Evolutionary conservation across 2,329 filamentous ascomycete genomes (phyloP).

Genomic region (Oidium heveae): DNA sequence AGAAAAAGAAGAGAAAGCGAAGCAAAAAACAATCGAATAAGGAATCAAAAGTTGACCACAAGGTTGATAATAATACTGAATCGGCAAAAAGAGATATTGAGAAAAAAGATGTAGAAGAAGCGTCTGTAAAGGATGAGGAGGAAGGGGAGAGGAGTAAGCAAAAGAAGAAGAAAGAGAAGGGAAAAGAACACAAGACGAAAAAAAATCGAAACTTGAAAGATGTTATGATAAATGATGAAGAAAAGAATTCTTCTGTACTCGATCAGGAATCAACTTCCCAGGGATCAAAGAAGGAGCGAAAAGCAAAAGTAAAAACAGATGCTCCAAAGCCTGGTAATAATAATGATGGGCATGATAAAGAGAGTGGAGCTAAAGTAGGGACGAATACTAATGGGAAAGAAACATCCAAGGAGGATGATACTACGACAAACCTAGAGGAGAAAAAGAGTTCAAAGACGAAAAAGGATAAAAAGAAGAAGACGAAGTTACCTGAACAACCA

Average conservation of each 20-base stretch:
- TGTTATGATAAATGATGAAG: conserved; percentile 5
- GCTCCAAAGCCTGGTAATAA: conserved; percentile 2
- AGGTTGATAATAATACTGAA: too few relatives aligned
- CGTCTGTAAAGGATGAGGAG: too few relatives aligned
- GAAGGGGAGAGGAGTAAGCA: too few relatives aligned
- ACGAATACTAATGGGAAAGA: conserved; percentile 5
- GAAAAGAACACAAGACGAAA: conserved; percentile 4
- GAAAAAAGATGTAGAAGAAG: too few relatives aligned
- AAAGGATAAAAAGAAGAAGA: conserved; percentile 16
- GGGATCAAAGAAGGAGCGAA: conserved; percentile 16
- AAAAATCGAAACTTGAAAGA: conserved; percentile 1
- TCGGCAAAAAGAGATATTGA: too few relatives aligned
- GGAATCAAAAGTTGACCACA: conserved; percentile 1
- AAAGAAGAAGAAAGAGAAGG: conserved; percentile 1
- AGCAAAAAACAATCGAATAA: not conserved
- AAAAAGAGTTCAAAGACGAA: conserved; percentile 5
- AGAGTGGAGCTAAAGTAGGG: not conserved
- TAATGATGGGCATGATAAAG: not conserved
- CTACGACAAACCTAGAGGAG: not conserved
- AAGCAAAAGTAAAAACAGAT: conserved; percentile 13
- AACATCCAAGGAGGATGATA: conserved; percentile 10
- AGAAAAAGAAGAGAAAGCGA: conserved; percentile 1
- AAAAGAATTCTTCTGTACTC: conserved; percentile 3
- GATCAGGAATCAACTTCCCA: conserved; percentile 7
- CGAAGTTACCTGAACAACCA: conserved; percentile 5